Base-by-base conservation (phyloP, 2,329 filamentous ascomycete species). In the Gnomoniopsis smithogilvyi region DNA sequence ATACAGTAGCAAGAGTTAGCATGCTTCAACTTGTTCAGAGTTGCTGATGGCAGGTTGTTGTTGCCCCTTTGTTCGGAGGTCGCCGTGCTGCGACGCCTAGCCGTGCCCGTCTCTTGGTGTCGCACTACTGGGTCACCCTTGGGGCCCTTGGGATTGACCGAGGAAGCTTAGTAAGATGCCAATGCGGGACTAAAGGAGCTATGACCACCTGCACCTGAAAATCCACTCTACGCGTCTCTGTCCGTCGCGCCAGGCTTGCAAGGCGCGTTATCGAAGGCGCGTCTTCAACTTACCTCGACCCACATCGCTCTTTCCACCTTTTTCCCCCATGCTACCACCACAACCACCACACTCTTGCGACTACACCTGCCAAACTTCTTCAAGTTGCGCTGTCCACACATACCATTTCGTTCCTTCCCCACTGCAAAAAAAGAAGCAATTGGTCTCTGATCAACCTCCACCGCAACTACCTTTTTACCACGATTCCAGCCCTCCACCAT, bases 401-500 rank as follows among this genome's bases (percentile, higher is more conserved):
- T 34, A 41, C 30, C 58, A 51, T 33, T 21, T 50, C 33, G 21
- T 30, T 36, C 59, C 59, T 63, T 57, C 58, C 49, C 55, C 55
- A 33, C n/a, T 51, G 10, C 47, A n/a, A 15, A 41, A 22, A 26
- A 3, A 19, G 34, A 26, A 46, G 21, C n/a, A 47, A 41, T 55
- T 56, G 36, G 48, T 24, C 12, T 41, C 15, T 21, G 12, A 49
- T 38, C 51, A 33, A 12, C 8, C n/a, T 46, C 51, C 41, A 41
- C 45, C 54, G 46, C 52, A 57, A 57, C 63, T 59, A 54, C 64
- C 55, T 57, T 47, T 21, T n/a, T n/a, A n/a, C n/a, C 49, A 50
- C 62, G 11, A 38, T 24, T 47, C 21, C 7, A 21, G n/a, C 21
- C 26, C 54, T 38, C 6, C 53, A 34, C 30, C 34, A 70, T 70